Conservation (phyloP, 164 flowering plant genomes). For the Warburgia ugandensis region DNA sequence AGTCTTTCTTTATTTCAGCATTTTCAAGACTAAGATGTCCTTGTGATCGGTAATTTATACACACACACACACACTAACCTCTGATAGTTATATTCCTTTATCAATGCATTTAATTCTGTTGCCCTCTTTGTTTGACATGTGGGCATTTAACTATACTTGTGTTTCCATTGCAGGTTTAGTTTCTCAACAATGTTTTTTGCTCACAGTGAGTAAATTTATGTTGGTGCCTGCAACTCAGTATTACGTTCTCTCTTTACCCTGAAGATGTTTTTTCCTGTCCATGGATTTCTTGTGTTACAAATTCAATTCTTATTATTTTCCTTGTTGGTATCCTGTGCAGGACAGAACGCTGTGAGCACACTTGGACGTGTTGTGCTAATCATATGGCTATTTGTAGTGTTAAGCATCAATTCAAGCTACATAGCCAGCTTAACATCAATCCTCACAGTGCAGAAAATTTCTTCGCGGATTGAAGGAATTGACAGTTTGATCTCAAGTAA, state of each 20-base stretch:
- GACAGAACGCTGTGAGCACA: constrained; percentile 80
- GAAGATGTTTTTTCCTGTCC: too few relatives aligned
- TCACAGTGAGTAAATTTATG: constrained; percentile 55
- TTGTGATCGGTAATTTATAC: too few relatives aligned
- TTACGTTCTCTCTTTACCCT: not conserved
- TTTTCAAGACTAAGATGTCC: too few relatives aligned
- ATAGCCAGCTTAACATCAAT: constrained; percentile 96
- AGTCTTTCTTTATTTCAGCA: too few relatives aligned
- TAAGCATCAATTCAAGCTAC: constrained; percentile 90
- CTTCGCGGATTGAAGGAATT: constrained; percentile 68
- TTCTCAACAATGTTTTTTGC: constrained; percentile 95
- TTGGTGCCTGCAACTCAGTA: not conserved
- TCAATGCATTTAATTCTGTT: too few relatives aligned
- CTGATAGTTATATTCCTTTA: too few relatives aligned
- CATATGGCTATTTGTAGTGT: constrained; percentile 85
- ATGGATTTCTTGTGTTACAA: not conserved
- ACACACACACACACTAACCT: too few relatives aligned
- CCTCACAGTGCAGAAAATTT: constrained; percentile 81
- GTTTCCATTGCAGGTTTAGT: constrained; percentile 73
- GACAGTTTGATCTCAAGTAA: constrained; percentile 58
- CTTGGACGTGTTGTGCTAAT: constrained; percentile 76
- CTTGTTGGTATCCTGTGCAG: constrained; percentile 31
- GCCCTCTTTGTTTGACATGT: too few relatives aligned
- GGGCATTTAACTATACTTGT: not conserved
- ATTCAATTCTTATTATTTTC: not conserved